Evolutionary conservation across 257 asterid genomes (phyloP).

Genomic region (Coffea canephora): DNA sequence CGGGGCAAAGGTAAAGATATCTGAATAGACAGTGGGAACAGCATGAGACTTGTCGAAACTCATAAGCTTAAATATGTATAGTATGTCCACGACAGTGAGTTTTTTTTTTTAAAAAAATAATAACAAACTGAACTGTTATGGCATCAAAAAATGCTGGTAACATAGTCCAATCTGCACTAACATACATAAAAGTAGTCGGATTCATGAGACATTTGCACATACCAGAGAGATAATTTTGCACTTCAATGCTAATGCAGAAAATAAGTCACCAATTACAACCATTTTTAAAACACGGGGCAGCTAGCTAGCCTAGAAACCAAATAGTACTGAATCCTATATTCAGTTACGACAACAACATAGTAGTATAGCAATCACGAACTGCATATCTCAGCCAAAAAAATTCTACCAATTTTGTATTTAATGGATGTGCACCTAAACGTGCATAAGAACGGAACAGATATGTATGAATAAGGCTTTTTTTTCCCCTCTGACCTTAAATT

Average conservation of each 20-base stretch:
- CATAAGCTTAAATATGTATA: not conserved
- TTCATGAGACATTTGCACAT: too few relatives aligned
- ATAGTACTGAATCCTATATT: not conserved
- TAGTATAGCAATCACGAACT: too few relatives aligned
- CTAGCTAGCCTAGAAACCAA: too few relatives aligned
- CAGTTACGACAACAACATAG: not conserved
- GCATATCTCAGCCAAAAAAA: not conserved
- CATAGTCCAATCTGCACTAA: too few relatives aligned
- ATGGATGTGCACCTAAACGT: not conserved
- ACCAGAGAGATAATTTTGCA: too few relatives aligned
- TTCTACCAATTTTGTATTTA: not conserved
- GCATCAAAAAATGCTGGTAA: not conserved
- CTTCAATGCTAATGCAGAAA: not conserved
- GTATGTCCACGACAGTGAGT: not conserved
- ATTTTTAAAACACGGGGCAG: too few relatives aligned
- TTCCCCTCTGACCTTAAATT: too few relatives aligned
- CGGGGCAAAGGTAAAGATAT: not conserved
- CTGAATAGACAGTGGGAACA: not conserved
- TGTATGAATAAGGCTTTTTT: not conserved
- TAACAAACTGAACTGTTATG: not conserved
- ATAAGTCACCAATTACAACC: too few relatives aligned
- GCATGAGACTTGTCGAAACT: not conserved
- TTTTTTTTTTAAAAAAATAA: not conserved
- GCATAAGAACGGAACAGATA: not conserved
- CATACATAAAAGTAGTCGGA: not conserved